A percentile compares a stretch with the other conserved stretches of the same genome.
Conservation (phyloP, 305 asterid species). For the Rubia balearica region DNA sequence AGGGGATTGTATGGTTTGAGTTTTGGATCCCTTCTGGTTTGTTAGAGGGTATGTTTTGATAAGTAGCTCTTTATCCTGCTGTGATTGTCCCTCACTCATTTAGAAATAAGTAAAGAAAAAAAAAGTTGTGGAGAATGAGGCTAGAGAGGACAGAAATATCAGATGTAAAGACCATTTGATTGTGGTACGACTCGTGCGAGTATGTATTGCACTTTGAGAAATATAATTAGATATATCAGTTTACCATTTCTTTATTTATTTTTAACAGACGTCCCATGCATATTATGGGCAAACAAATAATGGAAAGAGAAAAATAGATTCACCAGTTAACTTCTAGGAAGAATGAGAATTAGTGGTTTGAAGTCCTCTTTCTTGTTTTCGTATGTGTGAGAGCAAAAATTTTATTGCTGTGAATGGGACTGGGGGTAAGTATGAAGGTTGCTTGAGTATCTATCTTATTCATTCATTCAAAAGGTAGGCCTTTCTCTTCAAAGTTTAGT, state of each 20-base stretch:
- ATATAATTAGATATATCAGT: neutral
- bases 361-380: neutral
- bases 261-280: neutral
- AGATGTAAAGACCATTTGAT: conserved; percentile 1
- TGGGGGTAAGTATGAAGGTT: neutral
- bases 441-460: neutral
- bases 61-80: neutral
- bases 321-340: neutral
- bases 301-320: neutral
- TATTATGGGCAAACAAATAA: neutral
- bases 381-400: neutral
- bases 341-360: neutral
- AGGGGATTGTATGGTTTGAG: neutral
- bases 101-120: no score
- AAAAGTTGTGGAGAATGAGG: conserved; percentile 5
- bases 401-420: neutral
- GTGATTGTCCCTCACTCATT: neutral
- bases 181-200: neutral
- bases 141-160: neutral
- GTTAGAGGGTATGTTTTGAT: neutral
- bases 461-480: neutral
- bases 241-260: no score
- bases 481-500: neutral
- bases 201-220: neutral
- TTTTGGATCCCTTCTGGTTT: neutral